Conservation (phyloP, 1,284 basidiomycete species). For the Rhodotorula glutinis region DNA sequence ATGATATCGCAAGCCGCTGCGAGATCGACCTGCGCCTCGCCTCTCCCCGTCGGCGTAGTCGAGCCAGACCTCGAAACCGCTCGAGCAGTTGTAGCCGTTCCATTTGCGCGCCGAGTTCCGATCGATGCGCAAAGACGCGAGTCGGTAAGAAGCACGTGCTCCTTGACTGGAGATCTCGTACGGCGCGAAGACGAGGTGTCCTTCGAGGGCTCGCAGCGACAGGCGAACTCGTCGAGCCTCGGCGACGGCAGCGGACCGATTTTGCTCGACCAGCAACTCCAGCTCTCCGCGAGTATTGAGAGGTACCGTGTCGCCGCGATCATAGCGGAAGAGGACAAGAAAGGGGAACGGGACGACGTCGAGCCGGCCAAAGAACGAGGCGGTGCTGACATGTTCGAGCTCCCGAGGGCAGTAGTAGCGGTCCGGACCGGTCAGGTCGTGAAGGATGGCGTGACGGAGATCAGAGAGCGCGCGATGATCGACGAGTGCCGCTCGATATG, state of each 20-base stretch:
- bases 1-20: conserved; percentile 51
- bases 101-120: conserved; percentile 60
- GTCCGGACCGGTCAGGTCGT: conserved; percentile 63
- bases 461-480: conserved; percentile 36
- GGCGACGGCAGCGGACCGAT: conserved; percentile 57
- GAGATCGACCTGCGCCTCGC: conserved; percentile 39
- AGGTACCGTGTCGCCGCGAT: conserved; percentile 56
- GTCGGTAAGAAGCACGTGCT: conserved; percentile 54
- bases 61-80: conserved; percentile 66
- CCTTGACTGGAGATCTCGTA: conserved; percentile 50
- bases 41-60: conserved; percentile 54
- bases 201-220: conserved; percentile 66
- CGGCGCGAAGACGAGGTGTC: conserved; percentile 63
- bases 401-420: conserved; percentile 56
- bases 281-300: conserved; percentile 58
- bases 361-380: conserved; percentile 64
- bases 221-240: conserved; percentile 62
- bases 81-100: conserved; percentile 57
- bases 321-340: conserved; percentile 67
- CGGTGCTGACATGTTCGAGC: conserved; percentile 44
- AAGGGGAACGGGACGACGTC: conserved; percentile 78
- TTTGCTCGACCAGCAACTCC: conserved; percentile 64
- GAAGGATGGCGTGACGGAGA: conserved; percentile 53
- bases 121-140: conserved; percentile 59
- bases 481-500: conserved; percentile 57